Base-by-base conservation (phyloP, 768 basidiomycete genomes). In the Albatrellus ellisii region DNA sequence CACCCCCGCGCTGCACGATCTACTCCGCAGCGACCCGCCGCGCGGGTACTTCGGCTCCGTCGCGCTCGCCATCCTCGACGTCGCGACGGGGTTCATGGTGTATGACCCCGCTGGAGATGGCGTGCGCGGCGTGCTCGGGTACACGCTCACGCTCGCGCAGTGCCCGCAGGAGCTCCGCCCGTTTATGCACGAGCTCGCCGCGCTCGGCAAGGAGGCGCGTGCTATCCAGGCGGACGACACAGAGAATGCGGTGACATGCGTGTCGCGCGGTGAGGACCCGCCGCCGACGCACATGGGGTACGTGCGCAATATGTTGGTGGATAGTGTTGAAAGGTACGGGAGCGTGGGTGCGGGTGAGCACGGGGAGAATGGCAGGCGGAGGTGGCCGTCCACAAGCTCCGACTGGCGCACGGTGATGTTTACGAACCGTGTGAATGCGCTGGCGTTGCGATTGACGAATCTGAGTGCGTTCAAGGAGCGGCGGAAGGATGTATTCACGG, bases 31-130 rank as follows among this genome's bases (percentile, higher is more conserved):
- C 10, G 84, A 89, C 52, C 75, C 76, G 0, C 60, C 79, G 0
- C 69, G 82, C n/a, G 87, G 83, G 0, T 89, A 88, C 63, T 90
- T 85, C 54, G 77, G 79, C 11, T 66, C 77, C 0, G 83, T 88
- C 35, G 69, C 80, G 1, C 59, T 76, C 36, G 83, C 88, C 38
- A 74, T 91, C 42, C 67, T 89, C 22, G 69, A 77, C 43, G 76
- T 87, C 37, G 67, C 79, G 3, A 66, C 70, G 0, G 65, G 62
- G 4, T 63, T 70, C 1, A 56, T 77, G n/a, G n/a, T n/a, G n/a
- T n/a, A n/a, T n/a, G n/a, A n/a, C 0, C 67, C 70, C 0, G 56
- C 64, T 0, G 68, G 72, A 2, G 75, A 73, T 3, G 53, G 72
- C 1, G 51, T 64, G 14, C 57, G 55, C 2, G 75, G 78, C 22